Evolutionary conservation across 176 grass and related monocot genomes (phyloP).

Genomic region (Cymbopogon citratus): DNA sequence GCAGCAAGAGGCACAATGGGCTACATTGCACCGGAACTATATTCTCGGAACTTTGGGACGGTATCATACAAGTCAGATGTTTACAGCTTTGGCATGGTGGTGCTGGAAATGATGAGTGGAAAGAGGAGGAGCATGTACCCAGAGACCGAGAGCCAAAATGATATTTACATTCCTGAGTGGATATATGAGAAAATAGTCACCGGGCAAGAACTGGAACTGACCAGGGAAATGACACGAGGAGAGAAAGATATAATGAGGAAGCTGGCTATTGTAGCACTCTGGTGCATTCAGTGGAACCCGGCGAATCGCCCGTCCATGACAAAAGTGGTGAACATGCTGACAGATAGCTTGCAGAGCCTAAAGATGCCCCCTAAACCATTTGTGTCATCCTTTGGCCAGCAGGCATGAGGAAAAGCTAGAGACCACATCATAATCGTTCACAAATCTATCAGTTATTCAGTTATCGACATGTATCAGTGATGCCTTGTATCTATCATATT

Average conservation of each 20-base stretch:
- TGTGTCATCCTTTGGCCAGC: slow-evolving; percentile 7
- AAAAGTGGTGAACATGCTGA: slow-evolving; percentile 48
- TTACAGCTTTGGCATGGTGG: slow-evolving; percentile 44
- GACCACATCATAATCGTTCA: not conserved
- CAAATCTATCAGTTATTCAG: not conserved
- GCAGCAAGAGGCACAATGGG: slow-evolving; percentile 48
- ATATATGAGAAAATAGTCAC: slow-evolving; percentile 26
- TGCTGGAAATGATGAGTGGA: slow-evolving; percentile 38
- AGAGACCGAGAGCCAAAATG: not conserved
- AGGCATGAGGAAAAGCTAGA: not conserved
- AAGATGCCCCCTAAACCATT: slow-evolving; percentile 43
- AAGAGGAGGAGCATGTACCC: slow-evolving; percentile 39
- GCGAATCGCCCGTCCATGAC: slow-evolving; percentile 34
- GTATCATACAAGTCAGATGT: slow-evolving; percentile 53
- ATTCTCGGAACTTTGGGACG: slow-evolving; percentile 17
- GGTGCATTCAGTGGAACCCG: slow-evolving; percentile 61
- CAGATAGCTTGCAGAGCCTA: slow-evolving; percentile 22
- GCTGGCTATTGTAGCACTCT: slow-evolving; percentile 37
- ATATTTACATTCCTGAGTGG: slow-evolving; percentile 42
- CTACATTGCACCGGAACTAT: slow-evolving; percentile 44
- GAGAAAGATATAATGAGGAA: slow-evolving; percentile 25
- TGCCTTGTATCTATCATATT: not conserved
- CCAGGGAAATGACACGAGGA: not conserved
- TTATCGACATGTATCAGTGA: not conserved
- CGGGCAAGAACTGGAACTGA: slow-evolving; percentile 18